Evolutionary conservation across 2,329 filamentous ascomycete species (phyloP).

Genomic region (Ciborinia camelliae): DNA sequence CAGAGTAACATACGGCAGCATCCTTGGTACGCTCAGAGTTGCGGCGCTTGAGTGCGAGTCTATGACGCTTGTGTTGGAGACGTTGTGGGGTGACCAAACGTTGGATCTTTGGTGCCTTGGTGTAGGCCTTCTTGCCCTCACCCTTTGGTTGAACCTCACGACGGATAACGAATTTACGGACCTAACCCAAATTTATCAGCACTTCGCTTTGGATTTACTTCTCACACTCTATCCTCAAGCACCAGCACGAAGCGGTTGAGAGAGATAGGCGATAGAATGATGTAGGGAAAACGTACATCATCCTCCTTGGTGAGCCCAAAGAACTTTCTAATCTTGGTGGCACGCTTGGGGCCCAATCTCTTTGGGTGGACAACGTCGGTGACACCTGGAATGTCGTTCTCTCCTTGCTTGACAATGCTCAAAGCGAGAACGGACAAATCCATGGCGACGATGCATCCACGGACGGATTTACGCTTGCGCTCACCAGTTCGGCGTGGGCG

Average conservation of each 20-base stretch:
- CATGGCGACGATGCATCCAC: slow-evolving; percentile 96
- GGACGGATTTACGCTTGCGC: slow-evolving; percentile 99
- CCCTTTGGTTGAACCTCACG: slow-evolving; percentile 96
- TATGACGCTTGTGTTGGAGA: slow-evolving; percentile 99
- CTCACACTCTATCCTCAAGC: slow-evolving; percentile 55
- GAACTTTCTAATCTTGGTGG: slow-evolving; percentile 99
- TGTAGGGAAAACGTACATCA: slow-evolving; percentile 75
- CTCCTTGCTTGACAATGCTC: slow-evolving; percentile 96
- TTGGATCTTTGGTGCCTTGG: slow-evolving; percentile 99
- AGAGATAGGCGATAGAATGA: slow-evolving; percentile 68
- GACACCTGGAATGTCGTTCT: slow-evolving; percentile 87
- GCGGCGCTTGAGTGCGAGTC: slow-evolving; percentile 96
- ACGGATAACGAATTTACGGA: slow-evolving; percentile 99
- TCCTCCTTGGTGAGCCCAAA: slow-evolving; percentile 99
- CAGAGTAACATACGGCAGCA: slow-evolving; percentile 74
- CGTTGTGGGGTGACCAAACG: slow-evolving; percentile 98
- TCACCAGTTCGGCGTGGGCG: slow-evolving; percentile 95
- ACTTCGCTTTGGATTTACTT: slow-evolving; percentile 28
- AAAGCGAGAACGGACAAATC: slow-evolving; percentile 95
- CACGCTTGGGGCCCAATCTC: slow-evolving; percentile 98
- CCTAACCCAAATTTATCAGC: slow-evolving; percentile 50
- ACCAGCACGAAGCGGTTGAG: slow-evolving; percentile 22
- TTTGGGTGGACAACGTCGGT: slow-evolving; percentile 99
- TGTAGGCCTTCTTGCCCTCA: slow-evolving; percentile 97
- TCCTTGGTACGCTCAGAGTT: slow-evolving; percentile 97